phyloP scores from a whole-genome alignment of 148 eudicot species.

The Hydrangea macrophylla region DNA sequence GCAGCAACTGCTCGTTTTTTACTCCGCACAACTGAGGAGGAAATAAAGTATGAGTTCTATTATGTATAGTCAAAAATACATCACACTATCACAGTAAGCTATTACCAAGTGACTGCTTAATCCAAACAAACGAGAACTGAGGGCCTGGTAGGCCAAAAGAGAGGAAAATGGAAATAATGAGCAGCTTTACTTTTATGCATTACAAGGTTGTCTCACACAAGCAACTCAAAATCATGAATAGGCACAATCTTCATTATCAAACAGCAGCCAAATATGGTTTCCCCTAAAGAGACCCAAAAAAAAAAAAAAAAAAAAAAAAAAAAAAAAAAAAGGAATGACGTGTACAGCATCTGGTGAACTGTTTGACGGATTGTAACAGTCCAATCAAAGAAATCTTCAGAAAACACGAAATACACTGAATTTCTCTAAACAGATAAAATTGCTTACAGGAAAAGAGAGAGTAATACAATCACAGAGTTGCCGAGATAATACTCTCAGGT shows the following conservation, averaged over 20 bases:
- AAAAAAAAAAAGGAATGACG: background rate
- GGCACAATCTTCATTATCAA: no score
- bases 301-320: no score
- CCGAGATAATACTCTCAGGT: background rate
- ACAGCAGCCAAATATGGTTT: no score
- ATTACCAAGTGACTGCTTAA: background rate
- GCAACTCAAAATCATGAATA: no score
- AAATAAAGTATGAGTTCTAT: background rate
- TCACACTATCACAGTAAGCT: background rate
- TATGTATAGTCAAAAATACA: background rate
- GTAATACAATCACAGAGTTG: background rate
- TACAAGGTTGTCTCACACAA: no score
- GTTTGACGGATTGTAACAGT: background rate
- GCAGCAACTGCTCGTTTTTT: slow-evolving; percentile 70
- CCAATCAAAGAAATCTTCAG: background rate
- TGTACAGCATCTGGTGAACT: no score
- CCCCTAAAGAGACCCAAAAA: no score
- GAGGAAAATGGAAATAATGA: background rate
- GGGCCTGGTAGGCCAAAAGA: background rate
- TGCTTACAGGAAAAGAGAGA: background rate
- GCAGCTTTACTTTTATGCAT: background rate
- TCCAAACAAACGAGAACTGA: background rate
- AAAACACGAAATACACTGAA: background rate
- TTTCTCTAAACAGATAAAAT: background rate
- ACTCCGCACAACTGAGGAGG: slow-evolving; percentile 51